Base-by-base conservation (phyloP, 495 filamentous ascomycete genomes). In the Lasiosphaeria hispida region DNA sequence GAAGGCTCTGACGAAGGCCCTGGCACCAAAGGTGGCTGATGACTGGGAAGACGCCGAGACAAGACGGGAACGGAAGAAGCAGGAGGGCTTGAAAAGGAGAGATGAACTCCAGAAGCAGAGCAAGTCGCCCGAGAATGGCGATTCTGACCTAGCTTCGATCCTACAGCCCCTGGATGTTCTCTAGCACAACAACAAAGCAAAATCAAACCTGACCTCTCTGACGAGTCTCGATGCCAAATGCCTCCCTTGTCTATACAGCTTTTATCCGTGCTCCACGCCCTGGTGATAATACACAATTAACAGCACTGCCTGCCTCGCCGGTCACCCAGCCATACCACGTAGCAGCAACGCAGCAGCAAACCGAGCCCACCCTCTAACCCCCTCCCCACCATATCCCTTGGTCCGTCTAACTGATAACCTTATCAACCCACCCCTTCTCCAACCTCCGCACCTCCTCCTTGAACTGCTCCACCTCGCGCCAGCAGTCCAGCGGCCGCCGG, bases 401-500 rank as follows among this genome's bases (percentile, higher is more conserved):
- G 7, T n/a, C 7, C 6, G 18, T 54, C 34, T 57, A 78, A 64
- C 73, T 74, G 37, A 94, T 82, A 60, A 94, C 86, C 73, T 86
- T 89, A 65, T 93, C 86, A 42, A 97, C 87, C 82, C 95, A 97
- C 15, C 79, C 80, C 71, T 83, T 87, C 79, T 97, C 93, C 72
- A 97, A 68, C 69, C 77, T 81, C 48, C 90, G 82, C 33, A 96
- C 92, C 78, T 95, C 91, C 63, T 80, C 80, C 81, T 89, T 94
- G 65, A 98, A 98, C 33, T 75, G 79, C 73, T 91, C 88, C 15
- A 97, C 92, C 81, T 98, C 95, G 72, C 84, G 81, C 87, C 90
- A 97, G 80, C 94, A 98, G 79, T 97, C 87, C 69, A 98, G 73
- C 69, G 94, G 95, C 73, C 91, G 81, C 50, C 92, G 78, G 67